phyloP scores from a whole-genome alignment of 2,329 filamentous ascomycete genomes.

The Shiraia bambusicola region DNA sequence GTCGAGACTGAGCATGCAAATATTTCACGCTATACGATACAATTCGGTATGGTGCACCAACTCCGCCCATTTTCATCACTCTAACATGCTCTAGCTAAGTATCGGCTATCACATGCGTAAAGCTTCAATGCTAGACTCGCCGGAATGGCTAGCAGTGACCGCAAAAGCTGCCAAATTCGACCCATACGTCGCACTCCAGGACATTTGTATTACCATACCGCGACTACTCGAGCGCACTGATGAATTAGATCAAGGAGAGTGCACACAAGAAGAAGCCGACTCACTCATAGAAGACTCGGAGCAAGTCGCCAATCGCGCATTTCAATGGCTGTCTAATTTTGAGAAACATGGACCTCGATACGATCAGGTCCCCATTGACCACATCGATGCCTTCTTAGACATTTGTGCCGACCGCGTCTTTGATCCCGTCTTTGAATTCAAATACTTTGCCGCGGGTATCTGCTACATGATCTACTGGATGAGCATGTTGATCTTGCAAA shows the following conservation, averaged over 20 bases:
- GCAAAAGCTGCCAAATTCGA: constrained; percentile 32
- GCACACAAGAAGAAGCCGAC: constrained; percentile 20
- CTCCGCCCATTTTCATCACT: background rate
- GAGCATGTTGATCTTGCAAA: constrained; percentile 40
- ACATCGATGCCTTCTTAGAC: constrained; percentile 30
- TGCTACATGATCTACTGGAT: constrained; percentile 42
- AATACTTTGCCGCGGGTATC: constrained; percentile 35
- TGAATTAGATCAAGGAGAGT: constrained; percentile 9
- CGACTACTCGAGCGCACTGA: constrained; percentile 40
- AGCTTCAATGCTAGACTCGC: constrained; percentile 37
- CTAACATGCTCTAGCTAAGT: constrained; percentile 28
- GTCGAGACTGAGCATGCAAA: constrained; percentile 31
- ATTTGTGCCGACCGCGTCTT: constrained; percentile 31
- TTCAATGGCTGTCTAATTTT: constrained; percentile 35
- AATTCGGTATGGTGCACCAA: constrained; percentile 28
- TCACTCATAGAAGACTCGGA: constrained; percentile 30
- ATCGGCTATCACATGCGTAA: constrained; percentile 41
- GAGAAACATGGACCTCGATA: constrained; percentile 35
- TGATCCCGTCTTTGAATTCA: constrained; percentile 34
- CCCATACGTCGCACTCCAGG: constrained; percentile 37
- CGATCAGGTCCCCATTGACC: constrained; percentile 22
- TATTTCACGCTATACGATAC: constrained; percentile 41
- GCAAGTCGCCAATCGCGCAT: constrained; percentile 25
- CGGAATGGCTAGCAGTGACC: constrained; percentile 38
- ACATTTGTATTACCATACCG: constrained; percentile 38